A percentile compares a stretch with the other conserved stretches of the same genome.
These are phyloP conservation scores for Claviceps quebecensis DNA, from an alignment of 2,329 filamentous ascomycete genomes.

Conservation along the genomic window DNA sequence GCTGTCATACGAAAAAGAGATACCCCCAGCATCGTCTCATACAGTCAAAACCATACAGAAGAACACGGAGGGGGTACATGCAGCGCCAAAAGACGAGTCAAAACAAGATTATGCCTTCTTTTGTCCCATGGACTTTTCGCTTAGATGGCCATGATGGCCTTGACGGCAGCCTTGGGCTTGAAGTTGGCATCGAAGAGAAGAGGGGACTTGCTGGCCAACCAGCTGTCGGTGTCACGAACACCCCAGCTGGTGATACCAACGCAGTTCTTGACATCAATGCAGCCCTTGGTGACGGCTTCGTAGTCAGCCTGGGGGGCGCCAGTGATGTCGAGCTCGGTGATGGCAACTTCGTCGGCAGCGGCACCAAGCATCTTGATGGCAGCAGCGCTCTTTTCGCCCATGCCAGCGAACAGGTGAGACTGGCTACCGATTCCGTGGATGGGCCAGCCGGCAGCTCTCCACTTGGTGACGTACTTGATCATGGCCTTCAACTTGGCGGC, in stretches of 20 bases:
- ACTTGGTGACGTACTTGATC: constrained; percentile 46
- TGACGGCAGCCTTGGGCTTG: background rate
- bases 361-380: constrained; percentile 39
- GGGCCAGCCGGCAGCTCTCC: constrained; percentile 33
- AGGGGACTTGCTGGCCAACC: constrained; percentile 34
- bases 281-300: constrained; percentile 41
- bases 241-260: constrained; percentile 54
- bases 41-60: background rate
- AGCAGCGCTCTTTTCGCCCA: constrained; percentile 27
- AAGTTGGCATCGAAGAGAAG: constrained; percentile 39
- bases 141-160: background rate
- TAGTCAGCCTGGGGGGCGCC: constrained; percentile 42
- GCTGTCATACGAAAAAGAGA: background rate
- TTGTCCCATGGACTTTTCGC: too few relatives aligned
- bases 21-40: background rate
- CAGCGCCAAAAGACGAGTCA: background rate
- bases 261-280: constrained; percentile 43
- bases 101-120: background rate
- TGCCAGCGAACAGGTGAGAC: background rate
- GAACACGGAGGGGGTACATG: background rate
- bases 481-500: constrained; percentile 45
- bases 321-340: constrained; percentile 57
- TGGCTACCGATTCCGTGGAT: background rate
- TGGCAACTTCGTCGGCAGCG: constrained; percentile 40
- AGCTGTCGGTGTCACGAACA: constrained; percentile 29